These are phyloP conservation scores for Xerophyta viscosa DNA, from an alignment of 106 monocot genomes.

Conservation along the genomic window DNA sequence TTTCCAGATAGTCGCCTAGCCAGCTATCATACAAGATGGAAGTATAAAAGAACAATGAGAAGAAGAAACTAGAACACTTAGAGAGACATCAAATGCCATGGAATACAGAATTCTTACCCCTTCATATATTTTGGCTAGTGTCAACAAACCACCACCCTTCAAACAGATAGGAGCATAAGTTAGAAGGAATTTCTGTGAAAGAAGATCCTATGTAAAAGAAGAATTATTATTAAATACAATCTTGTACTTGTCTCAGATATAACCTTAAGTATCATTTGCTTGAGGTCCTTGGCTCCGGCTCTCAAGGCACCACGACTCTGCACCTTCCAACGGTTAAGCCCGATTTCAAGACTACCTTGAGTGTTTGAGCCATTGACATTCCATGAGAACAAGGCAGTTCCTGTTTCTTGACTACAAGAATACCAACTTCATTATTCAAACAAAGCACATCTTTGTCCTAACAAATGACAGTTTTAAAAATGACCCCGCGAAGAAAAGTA, in stretches of 20 bases:
- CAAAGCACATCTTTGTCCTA: no score
- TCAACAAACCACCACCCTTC: slow-evolving; percentile 81
- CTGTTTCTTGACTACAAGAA: background rate
- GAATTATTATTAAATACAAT: no score
- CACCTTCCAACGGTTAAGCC: slow-evolving; percentile 81
- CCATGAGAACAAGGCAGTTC: background rate
- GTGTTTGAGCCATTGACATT: slow-evolving; percentile 8
- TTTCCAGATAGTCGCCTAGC: slow-evolving; percentile 77
- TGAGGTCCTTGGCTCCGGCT: slow-evolving; percentile 66
- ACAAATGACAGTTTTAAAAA: no score
- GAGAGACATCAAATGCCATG: background rate
- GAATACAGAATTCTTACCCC: slow-evolving; percentile 34
- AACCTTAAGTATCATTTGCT: slow-evolving; percentile 76
- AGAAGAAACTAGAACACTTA: slow-evolving; percentile 5
- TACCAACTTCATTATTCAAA: no score
- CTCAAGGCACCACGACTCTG: slow-evolving; percentile 43
- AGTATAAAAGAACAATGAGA: background rate
- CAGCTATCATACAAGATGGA: slow-evolving; percentile 36
- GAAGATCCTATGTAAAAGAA: no score
- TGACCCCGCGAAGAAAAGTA: no score
- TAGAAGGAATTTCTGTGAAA: no score
- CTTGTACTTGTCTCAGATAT: background rate
- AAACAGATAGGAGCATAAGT: slow-evolving; percentile 8
- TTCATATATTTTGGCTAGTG: slow-evolving; percentile 62
- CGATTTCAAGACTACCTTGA: slow-evolving; percentile 56